A percentile compares a stretch with the other conserved stretches of the same genome.
phyloP scores from a whole-genome alignment of 2,329 filamentous ascomycete species.

The Aspergillus sp. region DNA sequence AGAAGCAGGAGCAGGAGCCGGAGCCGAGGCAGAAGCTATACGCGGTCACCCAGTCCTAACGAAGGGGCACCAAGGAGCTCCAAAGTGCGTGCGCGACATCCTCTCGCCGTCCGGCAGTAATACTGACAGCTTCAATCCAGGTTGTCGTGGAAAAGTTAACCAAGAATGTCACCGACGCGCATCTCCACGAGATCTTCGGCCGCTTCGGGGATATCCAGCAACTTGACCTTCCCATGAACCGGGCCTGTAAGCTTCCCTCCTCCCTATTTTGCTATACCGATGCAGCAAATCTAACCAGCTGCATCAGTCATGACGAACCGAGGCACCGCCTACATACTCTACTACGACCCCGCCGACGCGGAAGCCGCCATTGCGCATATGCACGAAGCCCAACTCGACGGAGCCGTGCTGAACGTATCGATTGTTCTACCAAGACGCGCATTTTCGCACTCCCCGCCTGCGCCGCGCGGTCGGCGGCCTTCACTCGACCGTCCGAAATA shows the following conservation, averaged over 20 bases:
- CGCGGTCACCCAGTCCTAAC: slow-evolving; percentile 13
- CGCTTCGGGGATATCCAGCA: slow-evolving; percentile 77
- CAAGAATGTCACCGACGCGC: slow-evolving; percentile 83
- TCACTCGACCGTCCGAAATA: slow-evolving; percentile 44
- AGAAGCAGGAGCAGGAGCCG: slow-evolving; percentile 23
- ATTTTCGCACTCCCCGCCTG: slow-evolving; percentile 70
- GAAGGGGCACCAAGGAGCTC: slow-evolving; percentile 23
- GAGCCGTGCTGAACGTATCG: slow-evolving; percentile 71
- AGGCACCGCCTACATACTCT: slow-evolving; percentile 88
- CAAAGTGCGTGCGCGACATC: slow-evolving; percentile 23
- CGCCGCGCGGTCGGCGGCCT: slow-evolving; percentile 53
- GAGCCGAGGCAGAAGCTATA: slow-evolving; percentile 18
- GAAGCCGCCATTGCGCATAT: slow-evolving; percentile 88
- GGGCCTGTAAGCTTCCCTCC: slow-evolving; percentile 55
- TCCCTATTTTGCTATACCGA: not conserved
- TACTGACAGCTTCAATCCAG: slow-evolving; percentile 37
- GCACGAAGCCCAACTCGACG: slow-evolving; percentile 94
- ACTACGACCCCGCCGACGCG: slow-evolving; percentile 64
- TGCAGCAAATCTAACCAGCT: slow-evolving; percentile 4
- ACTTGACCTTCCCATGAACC: slow-evolving; percentile 82
- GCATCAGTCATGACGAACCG: slow-evolving; percentile 74
- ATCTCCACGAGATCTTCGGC: slow-evolving; percentile 86
- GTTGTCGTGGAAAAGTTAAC: slow-evolving; percentile 94
- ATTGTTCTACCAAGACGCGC: slow-evolving; percentile 78
- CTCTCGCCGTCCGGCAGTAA: too few species aligned